Conservation (phyloP, 2,329 filamentous ascomycete species). For the Fusarium algeriense region DNA sequence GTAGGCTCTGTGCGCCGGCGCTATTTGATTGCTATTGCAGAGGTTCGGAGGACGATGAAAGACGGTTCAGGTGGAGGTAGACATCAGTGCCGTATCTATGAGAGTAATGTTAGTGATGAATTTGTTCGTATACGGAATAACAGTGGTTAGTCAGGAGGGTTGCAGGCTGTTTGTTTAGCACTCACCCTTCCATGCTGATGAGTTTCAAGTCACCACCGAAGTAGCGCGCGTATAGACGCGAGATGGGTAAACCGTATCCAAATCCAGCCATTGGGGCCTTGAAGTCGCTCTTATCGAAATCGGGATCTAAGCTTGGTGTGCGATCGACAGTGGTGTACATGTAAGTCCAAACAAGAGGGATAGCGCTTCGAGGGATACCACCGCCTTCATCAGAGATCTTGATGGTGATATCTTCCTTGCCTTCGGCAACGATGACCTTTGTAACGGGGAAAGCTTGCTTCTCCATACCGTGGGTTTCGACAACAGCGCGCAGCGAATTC, state of each 20-base stretch:
- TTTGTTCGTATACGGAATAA: background rate
- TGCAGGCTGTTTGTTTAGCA: constrained; percentile 27
- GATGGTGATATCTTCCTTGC: constrained; percentile 98
- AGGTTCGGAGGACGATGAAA: constrained; percentile 95
- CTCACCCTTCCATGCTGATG: constrained; percentile 99
- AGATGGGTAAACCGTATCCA: constrained; percentile 97
- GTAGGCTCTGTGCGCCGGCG: constrained; percentile 52
- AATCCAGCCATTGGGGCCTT: constrained; percentile 99
- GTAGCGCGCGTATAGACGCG: constrained; percentile 92
- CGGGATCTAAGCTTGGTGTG: constrained; percentile 93
- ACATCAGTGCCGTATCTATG: constrained; percentile 95
- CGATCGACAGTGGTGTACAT: constrained; percentile 99
- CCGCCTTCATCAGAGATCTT: constrained; percentile 98
- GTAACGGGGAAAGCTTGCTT: constrained; percentile 97
- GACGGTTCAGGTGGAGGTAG: constrained; percentile 95
- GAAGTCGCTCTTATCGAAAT: constrained; percentile 99
- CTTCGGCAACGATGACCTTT: constrained; percentile 97
- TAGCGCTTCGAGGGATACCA: constrained; percentile 91
- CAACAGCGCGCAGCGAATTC: constrained; percentile 96
- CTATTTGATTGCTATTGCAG: constrained; percentile 88
- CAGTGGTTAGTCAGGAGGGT: background rate
- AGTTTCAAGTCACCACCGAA: constrained; percentile 97
- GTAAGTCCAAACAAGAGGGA: constrained; percentile 99
- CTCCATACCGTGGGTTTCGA: constrained; percentile 93
- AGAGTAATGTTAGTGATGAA: constrained; percentile 32